Conservation (phyloP, 2,329 filamentous ascomycete species). For the Fusarium fracticaudum region DNA sequence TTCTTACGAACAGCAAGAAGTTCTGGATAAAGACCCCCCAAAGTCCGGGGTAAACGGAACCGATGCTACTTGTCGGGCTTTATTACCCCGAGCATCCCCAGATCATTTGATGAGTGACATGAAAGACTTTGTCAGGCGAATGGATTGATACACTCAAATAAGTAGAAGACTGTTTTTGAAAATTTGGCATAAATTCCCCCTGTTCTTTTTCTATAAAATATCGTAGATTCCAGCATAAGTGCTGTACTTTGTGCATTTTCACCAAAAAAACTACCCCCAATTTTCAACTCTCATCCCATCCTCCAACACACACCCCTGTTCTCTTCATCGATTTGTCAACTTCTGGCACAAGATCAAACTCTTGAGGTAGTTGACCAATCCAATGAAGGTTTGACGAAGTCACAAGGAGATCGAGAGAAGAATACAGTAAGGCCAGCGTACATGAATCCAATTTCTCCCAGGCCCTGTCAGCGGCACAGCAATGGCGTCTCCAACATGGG, state of each 20-base stretch:
- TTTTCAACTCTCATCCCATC: background rate
- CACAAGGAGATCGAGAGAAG: background rate
- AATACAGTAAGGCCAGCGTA: background rate
- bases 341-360: background rate
- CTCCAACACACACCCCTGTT: background rate
- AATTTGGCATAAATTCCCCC: rapidly evolving
- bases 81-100: constrained; percentile 6
- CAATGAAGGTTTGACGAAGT: background rate
- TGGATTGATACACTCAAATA: too few species aligned
- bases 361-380: background rate
- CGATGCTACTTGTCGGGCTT: background rate
- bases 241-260: background rate
- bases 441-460: background rate
- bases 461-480: background rate
- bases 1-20: background rate
- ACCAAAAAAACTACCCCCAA: background rate
- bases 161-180: background rate
- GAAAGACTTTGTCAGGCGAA: too few species aligned
- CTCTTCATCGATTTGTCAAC: background rate
- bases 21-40: background rate
- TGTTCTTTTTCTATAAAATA: rapidly evolving
- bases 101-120: background rate
- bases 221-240: background rate
- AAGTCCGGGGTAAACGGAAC: constrained; percentile 5
- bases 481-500: background rate